phyloP scores from a whole-genome alignment of 306 rosid genomes.

The Echinosophora koreensis region DNA sequence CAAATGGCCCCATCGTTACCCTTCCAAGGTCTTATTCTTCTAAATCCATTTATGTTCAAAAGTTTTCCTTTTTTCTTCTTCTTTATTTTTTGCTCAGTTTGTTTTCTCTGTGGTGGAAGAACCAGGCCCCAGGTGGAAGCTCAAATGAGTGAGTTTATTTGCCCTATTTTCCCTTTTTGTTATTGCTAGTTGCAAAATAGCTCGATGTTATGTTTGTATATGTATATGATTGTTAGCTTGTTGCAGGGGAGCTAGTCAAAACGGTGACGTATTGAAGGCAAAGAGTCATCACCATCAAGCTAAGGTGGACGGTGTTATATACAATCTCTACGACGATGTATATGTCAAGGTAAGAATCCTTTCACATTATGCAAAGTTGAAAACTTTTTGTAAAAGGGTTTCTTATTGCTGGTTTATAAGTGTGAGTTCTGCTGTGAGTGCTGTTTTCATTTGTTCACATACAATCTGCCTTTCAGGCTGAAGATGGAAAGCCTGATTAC shows the following conservation, averaged over 20 bases:
- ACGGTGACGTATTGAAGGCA: constrained; percentile 18
- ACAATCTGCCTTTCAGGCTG: constrained; percentile 35
- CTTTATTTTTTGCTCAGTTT: neutral
- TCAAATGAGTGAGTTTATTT: constrained; percentile 36
- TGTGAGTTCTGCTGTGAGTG: neutral
- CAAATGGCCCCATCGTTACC: constrained; percentile 53
- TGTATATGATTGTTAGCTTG: neutral
- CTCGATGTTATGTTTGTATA: too few relatives aligned
- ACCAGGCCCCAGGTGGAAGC: neutral
- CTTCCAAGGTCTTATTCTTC: neutral
- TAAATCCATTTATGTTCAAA: neutral
- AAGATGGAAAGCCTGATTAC: constrained; percentile 49
- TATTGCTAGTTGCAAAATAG: too few relatives aligned
- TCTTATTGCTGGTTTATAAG: neutral
- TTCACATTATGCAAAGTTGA: neutral
- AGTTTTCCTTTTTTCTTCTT: accelerated
- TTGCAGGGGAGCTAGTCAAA: constrained; percentile 1
- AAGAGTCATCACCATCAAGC: constrained; percentile 48
- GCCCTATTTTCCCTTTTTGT: too few relatives aligned
- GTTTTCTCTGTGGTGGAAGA: neutral
- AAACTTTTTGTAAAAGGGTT: neutral
- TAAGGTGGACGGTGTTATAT: constrained; percentile 36
- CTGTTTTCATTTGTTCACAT: neutral
- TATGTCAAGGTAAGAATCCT: constrained; percentile 47
- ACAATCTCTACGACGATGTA: constrained; percentile 41